These are phyloP conservation scores for Naumovozyma castellii DNA, from an alignment of 805 yeast genomes.

Conservation along the genomic window DNA sequence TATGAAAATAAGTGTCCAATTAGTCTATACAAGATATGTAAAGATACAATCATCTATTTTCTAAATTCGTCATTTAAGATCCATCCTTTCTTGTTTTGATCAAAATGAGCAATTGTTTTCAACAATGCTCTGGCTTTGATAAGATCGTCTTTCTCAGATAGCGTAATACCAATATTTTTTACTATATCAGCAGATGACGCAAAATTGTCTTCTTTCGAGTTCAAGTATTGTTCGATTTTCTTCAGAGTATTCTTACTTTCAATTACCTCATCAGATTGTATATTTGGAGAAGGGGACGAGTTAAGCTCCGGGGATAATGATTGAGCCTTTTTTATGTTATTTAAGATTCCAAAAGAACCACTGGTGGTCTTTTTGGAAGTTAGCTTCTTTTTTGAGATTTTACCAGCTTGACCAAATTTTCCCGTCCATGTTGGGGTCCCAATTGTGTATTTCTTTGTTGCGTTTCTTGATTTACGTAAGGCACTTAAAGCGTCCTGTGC, in stretches of 20 bases:
- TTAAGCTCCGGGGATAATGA: slow-evolving; percentile 4
- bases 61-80: slow-evolving; percentile 45
- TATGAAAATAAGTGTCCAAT: not conserved
- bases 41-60: not conserved
- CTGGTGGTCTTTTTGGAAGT: not conserved
- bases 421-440: slow-evolving; percentile 98
- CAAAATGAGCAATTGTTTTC: slow-evolving; percentile 61
- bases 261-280: not conserved
- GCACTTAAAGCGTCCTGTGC: slow-evolving; percentile 47
- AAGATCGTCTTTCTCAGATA: slow-evolving; percentile 45
- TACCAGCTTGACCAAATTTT: slow-evolving; percentile 76
- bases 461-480: slow-evolving; percentile 44
- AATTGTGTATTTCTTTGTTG: slow-evolving; percentile 36
- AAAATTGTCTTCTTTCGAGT: slow-evolving; percentile 29
- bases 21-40: not conserved
- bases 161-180: slow-evolving; percentile 28
- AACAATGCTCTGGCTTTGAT: slow-evolving; percentile 59
- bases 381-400: slow-evolving; percentile 26
- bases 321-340: slow-evolving; percentile 17
- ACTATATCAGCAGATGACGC: slow-evolving; percentile 45
- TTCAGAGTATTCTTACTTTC: slow-evolving; percentile 5
- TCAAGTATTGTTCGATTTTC: slow-evolving; percentile 34
- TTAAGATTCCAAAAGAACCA: slow-evolving; percentile 19
- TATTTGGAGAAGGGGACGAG: not conserved
- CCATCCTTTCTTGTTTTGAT: slow-evolving; percentile 54